phyloP scores from a whole-genome alignment of 208 protist genomes.

The Wallacemonas sp. region DNA sequence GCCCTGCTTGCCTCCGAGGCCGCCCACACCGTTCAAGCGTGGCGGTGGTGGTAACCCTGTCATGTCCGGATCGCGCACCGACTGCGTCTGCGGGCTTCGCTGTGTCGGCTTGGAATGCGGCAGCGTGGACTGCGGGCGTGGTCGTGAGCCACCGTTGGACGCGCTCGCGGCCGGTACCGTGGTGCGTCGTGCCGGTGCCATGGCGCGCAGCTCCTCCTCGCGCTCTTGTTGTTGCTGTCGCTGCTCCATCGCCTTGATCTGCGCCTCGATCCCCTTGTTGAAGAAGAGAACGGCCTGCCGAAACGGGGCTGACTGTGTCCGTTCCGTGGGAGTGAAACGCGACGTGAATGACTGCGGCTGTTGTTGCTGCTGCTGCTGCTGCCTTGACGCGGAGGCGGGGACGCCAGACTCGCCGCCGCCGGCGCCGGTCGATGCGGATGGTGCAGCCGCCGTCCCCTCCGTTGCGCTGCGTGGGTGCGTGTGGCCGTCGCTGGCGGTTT shows the following conservation, averaged over 20 bases:
- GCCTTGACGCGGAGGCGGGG: too few species aligned
- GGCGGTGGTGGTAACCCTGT: neutral
- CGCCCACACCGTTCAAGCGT: neutral
- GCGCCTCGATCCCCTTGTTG: constrained; percentile 1
- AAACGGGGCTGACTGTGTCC: neutral
- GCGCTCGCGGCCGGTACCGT: neutral
- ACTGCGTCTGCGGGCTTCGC: neutral
- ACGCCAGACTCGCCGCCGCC: too few species aligned
- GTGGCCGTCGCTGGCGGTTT: neutral
- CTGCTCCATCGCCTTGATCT: constrained; percentile 12
- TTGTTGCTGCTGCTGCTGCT: neutral
- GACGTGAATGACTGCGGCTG: neutral
- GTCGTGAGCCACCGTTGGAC: neutral
- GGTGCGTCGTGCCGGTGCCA: neutral
- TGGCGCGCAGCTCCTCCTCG: neutral
- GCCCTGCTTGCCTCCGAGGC: too few species aligned
- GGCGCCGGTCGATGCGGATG: too few species aligned
- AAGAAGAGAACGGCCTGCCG: constrained; percentile 1
- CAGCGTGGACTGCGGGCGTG: constrained; percentile 8
- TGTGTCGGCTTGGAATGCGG: neutral
- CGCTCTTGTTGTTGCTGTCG: neutral
- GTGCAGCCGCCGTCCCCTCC: too few species aligned
- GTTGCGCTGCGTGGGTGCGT: neutral
- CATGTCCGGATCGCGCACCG: neutral
- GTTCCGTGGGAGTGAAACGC: neutral